phyloP scores from a whole-genome alignment of 139 green algal genomes.

The Astrephomene gubernaculifera region DNA sequence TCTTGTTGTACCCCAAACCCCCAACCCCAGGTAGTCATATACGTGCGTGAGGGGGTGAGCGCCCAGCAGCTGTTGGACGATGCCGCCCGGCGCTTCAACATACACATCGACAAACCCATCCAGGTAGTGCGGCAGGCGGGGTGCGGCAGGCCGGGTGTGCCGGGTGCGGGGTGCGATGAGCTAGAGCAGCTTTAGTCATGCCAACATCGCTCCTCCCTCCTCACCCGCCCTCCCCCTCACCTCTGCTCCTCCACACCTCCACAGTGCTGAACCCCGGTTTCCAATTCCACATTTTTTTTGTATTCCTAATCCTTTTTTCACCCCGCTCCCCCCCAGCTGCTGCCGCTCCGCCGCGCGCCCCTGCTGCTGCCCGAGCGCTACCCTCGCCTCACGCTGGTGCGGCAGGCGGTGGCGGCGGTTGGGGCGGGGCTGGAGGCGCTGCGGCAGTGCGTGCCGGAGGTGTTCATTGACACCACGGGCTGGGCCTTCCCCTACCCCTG shows the following conservation, averaged over 20 bases:
- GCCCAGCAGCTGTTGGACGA: constrained; percentile 61
- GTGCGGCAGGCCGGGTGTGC: too few relatives aligned
- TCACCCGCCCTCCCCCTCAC: neutral
- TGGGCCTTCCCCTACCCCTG: constrained; percentile 95
- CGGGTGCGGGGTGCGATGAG: too few relatives aligned
- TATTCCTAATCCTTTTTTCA: neutral
- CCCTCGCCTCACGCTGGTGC: constrained; percentile 87
- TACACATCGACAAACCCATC: constrained; percentile 63
- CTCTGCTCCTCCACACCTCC: neutral
- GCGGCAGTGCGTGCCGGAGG: constrained; percentile 70
- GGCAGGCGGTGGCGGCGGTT: constrained; percentile 82
- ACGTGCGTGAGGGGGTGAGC: constrained; percentile 66
- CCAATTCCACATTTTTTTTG: too few relatives aligned
- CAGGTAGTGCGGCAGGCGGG: constrained; percentile 45
- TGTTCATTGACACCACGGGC: constrained; percentile 94
- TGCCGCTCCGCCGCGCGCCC: constrained; percentile 65
- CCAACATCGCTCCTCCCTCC: neutral
- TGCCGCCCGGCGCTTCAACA: constrained; percentile 76
- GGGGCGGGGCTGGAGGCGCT: constrained; percentile 81
- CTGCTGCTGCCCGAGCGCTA: constrained; percentile 78
- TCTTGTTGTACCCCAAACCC: neutral
- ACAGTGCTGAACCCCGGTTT: neutral
- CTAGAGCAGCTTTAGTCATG: too few relatives aligned
- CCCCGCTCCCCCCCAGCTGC: constrained; percentile 62
- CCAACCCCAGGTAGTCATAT: constrained; percentile 75